Conservation (phyloP, 371 early-diverging fungal genomes). For the Saksenaea vasiformis region DNA sequence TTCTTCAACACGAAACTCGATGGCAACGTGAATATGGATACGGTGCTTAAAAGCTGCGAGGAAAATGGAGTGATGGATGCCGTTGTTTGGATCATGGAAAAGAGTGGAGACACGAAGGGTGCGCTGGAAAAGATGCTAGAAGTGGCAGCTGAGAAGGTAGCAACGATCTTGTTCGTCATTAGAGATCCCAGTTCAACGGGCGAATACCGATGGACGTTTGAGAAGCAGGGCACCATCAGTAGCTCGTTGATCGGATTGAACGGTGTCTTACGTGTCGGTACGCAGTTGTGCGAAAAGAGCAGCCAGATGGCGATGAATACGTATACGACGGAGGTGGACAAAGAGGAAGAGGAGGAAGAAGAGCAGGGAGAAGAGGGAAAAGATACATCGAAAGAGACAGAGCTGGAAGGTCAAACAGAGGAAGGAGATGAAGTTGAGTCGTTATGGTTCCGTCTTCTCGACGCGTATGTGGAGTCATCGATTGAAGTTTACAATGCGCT, state of each 20-base stretch:
- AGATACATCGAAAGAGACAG: background rate
- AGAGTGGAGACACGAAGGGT: conserved; percentile 66
- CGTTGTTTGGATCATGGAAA: conserved; percentile 79
- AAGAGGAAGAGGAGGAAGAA: background rate
- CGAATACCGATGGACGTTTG: conserved; percentile 50
- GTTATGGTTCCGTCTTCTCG: conserved; percentile 71
- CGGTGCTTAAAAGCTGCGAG: conserved; percentile 60
- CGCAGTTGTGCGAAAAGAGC: conserved; percentile 57
- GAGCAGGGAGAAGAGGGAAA: conserved; percentile 7
- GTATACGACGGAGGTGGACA: background rate
- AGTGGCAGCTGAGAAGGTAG: conserved; percentile 59
- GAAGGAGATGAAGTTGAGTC: conserved; percentile 50
- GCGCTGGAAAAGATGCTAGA: conserved; percentile 68
- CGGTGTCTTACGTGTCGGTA: conserved; percentile 64
- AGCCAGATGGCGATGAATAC: conserved; percentile 28
- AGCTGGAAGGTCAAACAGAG: conserved; percentile 1
- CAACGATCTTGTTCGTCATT: conserved; percentile 40
- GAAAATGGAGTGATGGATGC: conserved; percentile 66
- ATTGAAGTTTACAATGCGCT: conserved; percentile 40
- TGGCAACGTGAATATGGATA: conserved; percentile 58
- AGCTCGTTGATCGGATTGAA: conserved; percentile 59
- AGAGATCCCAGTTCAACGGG: conserved; percentile 27
- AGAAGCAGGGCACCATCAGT: conserved; percentile 54
- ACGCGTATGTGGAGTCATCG: conserved; percentile 59
- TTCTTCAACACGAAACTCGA: conserved; percentile 62